Base-by-base conservation (phyloP, 169 alveolate species). In the Besnoitia besnoiti region DNA sequence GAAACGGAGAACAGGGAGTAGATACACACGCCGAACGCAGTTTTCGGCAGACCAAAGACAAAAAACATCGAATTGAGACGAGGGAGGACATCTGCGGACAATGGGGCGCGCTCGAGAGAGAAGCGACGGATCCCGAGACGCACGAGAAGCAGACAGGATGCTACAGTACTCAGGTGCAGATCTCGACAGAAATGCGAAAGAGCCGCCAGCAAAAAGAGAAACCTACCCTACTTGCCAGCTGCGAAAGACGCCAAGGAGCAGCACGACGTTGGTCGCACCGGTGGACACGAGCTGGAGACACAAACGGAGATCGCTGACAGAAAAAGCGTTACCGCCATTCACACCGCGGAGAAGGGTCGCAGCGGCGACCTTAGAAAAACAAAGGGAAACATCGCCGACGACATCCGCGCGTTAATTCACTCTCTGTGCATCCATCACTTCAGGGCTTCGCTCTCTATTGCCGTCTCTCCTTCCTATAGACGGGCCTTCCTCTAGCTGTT, bases 151-250 rank as follows among this genome's bases (percentile, higher is more conserved):
- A 49, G 16, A 49, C 7, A 49, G n/a, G n/a, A n/a, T n/a, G n/a
- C n/a, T n/a, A n/a, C n/a, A n/a, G n/a, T n/a, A n/a, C n/a, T n/a
- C n/a, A n/a, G n/a, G n/a, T n/a, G n/a, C n/a, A n/a, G n/a, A n/a
- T n/a, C n/a, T n/a, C n/a, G 59, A 49, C 24, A 49, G 59, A 16
- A 49, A 16, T 10, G 24, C 59, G 59, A 49, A 16, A 16, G 59
- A 49, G 67, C 12, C 33, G 24, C 30, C 33, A 55, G 24, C 12
- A 55, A n/a, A 16, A 55, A 16, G 24, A n/a, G n/a, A 55, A 42
- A 73, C 82, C n/a, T n/a, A 73, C 82, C 82, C 82, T 7, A 73
- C 82, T 35, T 73, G 46, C 82, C 82, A 73, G 44, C 82, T 73
- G 39, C 82, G 82, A 7, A 37, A 10, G 16, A 73, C n/a, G 30